These are phyloP conservation scores for Quercus engelmannii DNA, from an alignment of 306 rosid genomes.

Conservation along the genomic window DNA sequence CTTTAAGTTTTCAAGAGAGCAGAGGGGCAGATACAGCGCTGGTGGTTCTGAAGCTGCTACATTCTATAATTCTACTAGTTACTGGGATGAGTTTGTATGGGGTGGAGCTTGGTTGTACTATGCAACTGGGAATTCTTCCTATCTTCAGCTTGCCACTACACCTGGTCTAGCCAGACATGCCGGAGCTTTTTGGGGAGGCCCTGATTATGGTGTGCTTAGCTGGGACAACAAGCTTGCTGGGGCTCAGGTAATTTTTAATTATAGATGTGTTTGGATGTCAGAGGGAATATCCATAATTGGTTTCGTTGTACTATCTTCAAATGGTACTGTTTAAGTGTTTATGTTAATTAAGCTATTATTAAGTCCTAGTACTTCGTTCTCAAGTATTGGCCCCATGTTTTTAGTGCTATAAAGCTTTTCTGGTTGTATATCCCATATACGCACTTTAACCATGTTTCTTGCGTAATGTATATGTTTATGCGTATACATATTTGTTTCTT, in stretches of 20 bases:
- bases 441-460: neutral
- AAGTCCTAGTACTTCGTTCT: no score
- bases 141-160: constrained; percentile 80
- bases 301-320: no score
- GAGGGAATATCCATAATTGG: neutral
- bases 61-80: constrained; percentile 79
- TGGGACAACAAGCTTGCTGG: constrained; percentile 99
- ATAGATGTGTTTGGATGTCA: neutral
- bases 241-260: constrained; percentile 67
- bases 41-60: constrained; percentile 59
- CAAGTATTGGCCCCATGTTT: no score
- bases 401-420: neutral
- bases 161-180: constrained; percentile 92
- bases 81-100: constrained; percentile 94
- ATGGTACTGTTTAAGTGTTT: no score
- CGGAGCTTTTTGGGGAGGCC: constrained; percentile 98
- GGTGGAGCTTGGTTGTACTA: constrained; percentile 98
- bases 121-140: constrained; percentile 86
- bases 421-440: neutral
- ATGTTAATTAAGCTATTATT: no score
- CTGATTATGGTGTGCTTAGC: constrained; percentile 89
- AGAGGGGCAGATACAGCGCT: constrained; percentile 78
- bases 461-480: neutral
- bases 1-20: constrained; percentile 59
- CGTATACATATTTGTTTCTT: neutral